A percentile compares a stretch with the other conserved stretches of the same genome.
These are phyloP conservation scores for Neurospora sp. DNA, from an alignment of 495 filamentous ascomycete genomes.

Conservation along the genomic window DNA sequence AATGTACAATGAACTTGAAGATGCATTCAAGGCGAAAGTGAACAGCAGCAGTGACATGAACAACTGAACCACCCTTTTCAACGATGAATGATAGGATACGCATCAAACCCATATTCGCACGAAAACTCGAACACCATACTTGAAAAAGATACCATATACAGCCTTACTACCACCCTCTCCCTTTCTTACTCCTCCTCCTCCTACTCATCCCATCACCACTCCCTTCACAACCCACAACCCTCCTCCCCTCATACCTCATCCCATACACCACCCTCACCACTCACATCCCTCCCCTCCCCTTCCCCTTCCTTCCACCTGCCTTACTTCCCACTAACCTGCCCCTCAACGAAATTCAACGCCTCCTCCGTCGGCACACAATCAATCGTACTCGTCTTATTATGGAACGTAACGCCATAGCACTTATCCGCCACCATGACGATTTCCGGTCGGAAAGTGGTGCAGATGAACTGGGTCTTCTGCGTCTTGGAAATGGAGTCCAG, in stretches of 20 bases:
- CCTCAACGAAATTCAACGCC: slow-evolving; percentile 89
- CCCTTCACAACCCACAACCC: too few species aligned
- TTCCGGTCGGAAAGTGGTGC: slow-evolving; percentile 94
- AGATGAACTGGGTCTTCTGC: slow-evolving; percentile 60
- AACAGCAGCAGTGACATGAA: not conserved
- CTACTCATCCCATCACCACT: too few species aligned
- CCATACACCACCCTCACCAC: not conserved
- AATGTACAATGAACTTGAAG: too few species aligned
- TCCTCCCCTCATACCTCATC: not conserved
- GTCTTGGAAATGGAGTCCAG: slow-evolving; percentile 62
- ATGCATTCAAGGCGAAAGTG: too few species aligned
- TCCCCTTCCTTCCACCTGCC: not conserved
- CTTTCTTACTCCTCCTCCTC: not conserved
- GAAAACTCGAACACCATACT: not conserved
- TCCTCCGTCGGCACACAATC: slow-evolving; percentile 80
- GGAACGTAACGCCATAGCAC: slow-evolving; percentile 93
- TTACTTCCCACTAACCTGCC: slow-evolving; percentile 33
- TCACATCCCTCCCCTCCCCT: not conserved
- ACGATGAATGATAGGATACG: not conserved
- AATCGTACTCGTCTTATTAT: slow-evolving; percentile 85
- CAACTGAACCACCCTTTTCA: not conserved
- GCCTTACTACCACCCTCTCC: not conserved
- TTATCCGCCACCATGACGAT: slow-evolving; percentile 93
- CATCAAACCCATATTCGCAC: not conserved
- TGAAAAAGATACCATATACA: not conserved